Base-by-base conservation (phyloP, 805 yeast genomes). In the Huiozyma sinensis region DNA sequence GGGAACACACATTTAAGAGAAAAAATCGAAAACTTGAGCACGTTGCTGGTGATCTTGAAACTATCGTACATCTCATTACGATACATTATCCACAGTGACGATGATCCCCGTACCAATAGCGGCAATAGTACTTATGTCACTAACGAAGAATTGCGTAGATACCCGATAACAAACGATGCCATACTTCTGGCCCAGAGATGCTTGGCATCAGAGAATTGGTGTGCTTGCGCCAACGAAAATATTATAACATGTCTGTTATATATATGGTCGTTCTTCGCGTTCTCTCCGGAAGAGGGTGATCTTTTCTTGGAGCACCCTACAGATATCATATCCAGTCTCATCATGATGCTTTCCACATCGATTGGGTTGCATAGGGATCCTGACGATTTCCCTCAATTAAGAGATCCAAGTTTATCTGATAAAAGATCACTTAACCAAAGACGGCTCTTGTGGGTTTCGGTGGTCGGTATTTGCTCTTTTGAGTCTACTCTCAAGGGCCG, bases 201-300 rank as follows among this genome's bases (percentile, higher is more conserved):
- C 28, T 42, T 63, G 36, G 53, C 60, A 1, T 50, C 56, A 3
- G 63, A 60, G 37, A 60, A 61, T 44, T 47, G 56, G 40, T 55
- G 56, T 41, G 56, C 58, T 11, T 56, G 61, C 36, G 57, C 65
- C 0, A 62, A 58, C 31, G 67, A 61, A 50, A 62, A 56, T 38
- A 55, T 52, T 17, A 46, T 57, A 13, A 52, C 57, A 7, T 62
- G 60, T 40, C 45, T 58, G 32, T 48, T 59, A 38, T 62, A 58
- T 39, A 51, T 60, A 30, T 62, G 67, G 67, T 48, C 63, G 10
- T 57, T 55, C 36, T 56, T 55, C 32, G 63, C 55, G 9, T 54
- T 59, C 41, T 56, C 67, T 1, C 65, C 67, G 1, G 65, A 62
- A 39, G 60, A 60, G 46, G 63, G 64, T 27, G 66, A 63, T 47